Evolutionary conservation across 2,329 filamentous ascomycete genomes (phyloP).

Genomic region (Coniochaeta pulveracea): DNA sequence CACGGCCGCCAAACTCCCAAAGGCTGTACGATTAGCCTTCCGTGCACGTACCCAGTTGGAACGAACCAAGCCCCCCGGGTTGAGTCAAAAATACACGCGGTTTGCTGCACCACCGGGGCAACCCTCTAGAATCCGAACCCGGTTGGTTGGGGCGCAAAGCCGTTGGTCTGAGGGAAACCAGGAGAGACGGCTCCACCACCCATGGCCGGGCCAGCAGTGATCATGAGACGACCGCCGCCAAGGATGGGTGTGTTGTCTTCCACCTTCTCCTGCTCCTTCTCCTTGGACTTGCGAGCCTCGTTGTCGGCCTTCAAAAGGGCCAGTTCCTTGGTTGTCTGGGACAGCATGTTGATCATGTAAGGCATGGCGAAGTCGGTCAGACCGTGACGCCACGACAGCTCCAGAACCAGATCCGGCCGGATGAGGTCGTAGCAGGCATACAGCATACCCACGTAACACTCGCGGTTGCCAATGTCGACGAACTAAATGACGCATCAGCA

Average conservation of each 20-base stretch:
- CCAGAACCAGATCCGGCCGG: slow-evolving; percentile 81
- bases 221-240: slow-evolving; percentile 80
- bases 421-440: slow-evolving; percentile 98
- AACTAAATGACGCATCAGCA: slow-evolving; percentile 50
- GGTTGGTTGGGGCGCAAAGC: slow-evolving; percentile 53
- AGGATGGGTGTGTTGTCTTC: slow-evolving; percentile 93
- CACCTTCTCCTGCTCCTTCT: slow-evolving; percentile 52
- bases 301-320: slow-evolving; percentile 86
- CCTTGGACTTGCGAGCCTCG: slow-evolving; percentile 42
- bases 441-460: slow-evolving; percentile 99
- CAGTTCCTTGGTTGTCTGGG: slow-evolving; percentile 81
- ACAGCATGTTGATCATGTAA: slow-evolving; percentile 98
- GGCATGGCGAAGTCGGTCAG: slow-evolving; percentile 98
- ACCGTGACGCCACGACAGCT: slow-evolving; percentile 93
- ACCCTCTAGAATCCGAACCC: slow-evolving; percentile 52
- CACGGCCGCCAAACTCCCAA: slow-evolving; percentile 4
- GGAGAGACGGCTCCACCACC: slow-evolving; percentile 43
- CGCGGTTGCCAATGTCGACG: slow-evolving; percentile 95
- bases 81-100: slow-evolving; percentile 12
- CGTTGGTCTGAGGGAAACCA: slow-evolving; percentile 70
- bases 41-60: slow-evolving; percentile 6
- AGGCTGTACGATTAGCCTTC: slow-evolving; percentile 2
- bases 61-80: slow-evolving; percentile 8
- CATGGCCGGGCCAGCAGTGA: slow-evolving; percentile 70
- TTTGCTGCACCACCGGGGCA: slow-evolving; percentile 13